Base-by-base conservation (phyloP, 2,329 filamentous ascomycete species). In the Akanthomyces lecanii region DNA sequence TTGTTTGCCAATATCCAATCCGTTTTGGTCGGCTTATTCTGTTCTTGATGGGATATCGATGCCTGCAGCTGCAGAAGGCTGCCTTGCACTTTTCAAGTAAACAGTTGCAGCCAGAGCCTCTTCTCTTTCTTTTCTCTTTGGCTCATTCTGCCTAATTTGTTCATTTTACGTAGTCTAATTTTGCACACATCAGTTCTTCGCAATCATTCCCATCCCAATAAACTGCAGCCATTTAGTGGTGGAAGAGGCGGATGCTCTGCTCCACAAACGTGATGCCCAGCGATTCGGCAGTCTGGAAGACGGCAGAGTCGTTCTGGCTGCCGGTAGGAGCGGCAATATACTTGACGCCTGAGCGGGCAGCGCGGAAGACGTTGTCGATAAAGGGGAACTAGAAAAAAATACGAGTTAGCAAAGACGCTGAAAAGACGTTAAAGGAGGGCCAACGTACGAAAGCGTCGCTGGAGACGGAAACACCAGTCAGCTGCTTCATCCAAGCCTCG, bases 341-440 rank as follows among this genome's bases (percentile, higher is more conserved):
- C 82, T 96, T 98, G 73, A 87, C 92, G 56, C 95, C 95, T 25
- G 92, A 96, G 71, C 92, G 85, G 66, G 86, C 87, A 58, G 92
- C 91, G 68, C 95, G 88, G 86, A 96, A 97, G 68, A 99, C 90
- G 72, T 99, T 99, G 82, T 99, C 95, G 72, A 92, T 91, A 79
- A 99, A 99, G 69, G 95, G 95, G 86, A 99, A 99, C 90, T 92
- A 64, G 21, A 21, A 1, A 48, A 7, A 23, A 36, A 18, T 50
- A 4, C 2, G 11, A 33, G 66, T 76, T 69, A 75, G 73, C 58
- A 53, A 23, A 51, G 21, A 51, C 68, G 38, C 11, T n/a, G 2
- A 58, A 25, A 16, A 0, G 3, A 18, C 36, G n/a, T 2, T 2
- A 12, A 33, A 47, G 23, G 23, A 50, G 5, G 4, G 11, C 3